phyloP scores from a whole-genome alignment of 192 early-diverging fungal genomes.

The Linnemannia exigua region DNA sequence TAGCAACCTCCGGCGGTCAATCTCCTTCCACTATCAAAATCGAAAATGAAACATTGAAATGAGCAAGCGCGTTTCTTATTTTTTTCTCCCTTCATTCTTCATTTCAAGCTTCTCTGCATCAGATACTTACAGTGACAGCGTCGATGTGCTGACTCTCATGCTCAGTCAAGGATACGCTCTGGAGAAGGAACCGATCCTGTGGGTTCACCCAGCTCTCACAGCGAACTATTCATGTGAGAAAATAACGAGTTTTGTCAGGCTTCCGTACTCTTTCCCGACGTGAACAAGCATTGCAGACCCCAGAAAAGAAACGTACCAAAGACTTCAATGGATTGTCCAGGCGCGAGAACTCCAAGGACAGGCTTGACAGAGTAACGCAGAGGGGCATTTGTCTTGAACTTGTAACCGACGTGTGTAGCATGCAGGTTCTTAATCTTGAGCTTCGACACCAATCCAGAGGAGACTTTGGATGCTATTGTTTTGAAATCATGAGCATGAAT shows the following conservation, averaged over 20 bases:
- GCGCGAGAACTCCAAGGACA: slow-evolving; percentile 56
- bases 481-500: not conserved
- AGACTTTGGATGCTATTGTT: slow-evolving; percentile 52
- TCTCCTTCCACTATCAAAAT: slow-evolving; percentile 50
- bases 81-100: not conserved
- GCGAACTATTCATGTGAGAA: slow-evolving; percentile 40
- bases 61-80: not conserved
- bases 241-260: not conserved
- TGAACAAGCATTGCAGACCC: not conserved
- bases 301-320: slow-evolving; percentile 45
- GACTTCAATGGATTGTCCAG: slow-evolving; percentile 58
- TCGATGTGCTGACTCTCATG: slow-evolving; percentile 48
- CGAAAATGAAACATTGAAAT: not conserved
- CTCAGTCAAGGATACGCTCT: slow-evolving; percentile 51
- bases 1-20: slow-evolving; percentile 56
- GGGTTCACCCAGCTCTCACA: slow-evolving; percentile 61
- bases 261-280: not conserved
- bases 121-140: slow-evolving; percentile 50
- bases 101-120: too few species aligned
- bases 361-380: slow-evolving; percentile 62
- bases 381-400: slow-evolving; percentile 64
- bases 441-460: slow-evolving; percentile 56
- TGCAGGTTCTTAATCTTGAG: slow-evolving; percentile 57
- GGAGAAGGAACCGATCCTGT: slow-evolving; percentile 59
- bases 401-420: slow-evolving; percentile 57